Evolutionary conservation across 345 rosid genomes (phyloP).

Genomic region (Bruguiera parviflora): DNA sequence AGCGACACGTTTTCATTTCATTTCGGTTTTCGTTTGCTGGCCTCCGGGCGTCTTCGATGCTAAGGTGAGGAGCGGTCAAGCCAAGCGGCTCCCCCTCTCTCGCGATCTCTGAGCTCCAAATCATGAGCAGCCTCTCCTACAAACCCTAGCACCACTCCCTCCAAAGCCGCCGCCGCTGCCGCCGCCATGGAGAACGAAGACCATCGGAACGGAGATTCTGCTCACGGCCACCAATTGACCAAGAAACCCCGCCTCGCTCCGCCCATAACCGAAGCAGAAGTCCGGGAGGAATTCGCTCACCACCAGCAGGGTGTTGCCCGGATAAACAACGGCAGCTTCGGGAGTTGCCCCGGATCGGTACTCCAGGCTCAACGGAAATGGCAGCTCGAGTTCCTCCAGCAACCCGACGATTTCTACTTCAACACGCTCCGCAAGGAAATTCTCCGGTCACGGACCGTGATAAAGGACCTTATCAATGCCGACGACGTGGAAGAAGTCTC

Average conservation of each 20-base stretch:
- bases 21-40: no score
- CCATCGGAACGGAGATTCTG: slow-evolving; percentile 46
- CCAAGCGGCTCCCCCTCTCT: not conserved
- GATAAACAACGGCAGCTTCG: slow-evolving; percentile 83
- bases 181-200: slow-evolving; percentile 40
- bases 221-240: slow-evolving; percentile 16
- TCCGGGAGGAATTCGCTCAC: slow-evolving; percentile 68
- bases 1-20: no score
- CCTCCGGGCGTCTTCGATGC: no score
- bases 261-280: slow-evolving; percentile 41
- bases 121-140: slow-evolving; percentile 6
- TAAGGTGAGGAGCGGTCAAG: not conserved
- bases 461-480: slow-evolving; percentile 61
- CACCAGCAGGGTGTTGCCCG: slow-evolving; percentile 53
- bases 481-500: slow-evolving; percentile 67
- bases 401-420: slow-evolving; percentile 76
- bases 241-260: slow-evolving; percentile 43
- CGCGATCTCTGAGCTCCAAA: not conserved
- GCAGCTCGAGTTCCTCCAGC: slow-evolving; percentile 64
- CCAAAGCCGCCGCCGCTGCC: slow-evolving; percentile 3
- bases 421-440: slow-evolving; percentile 57
- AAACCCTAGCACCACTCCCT: slow-evolving; percentile 26
- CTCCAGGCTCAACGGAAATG: slow-evolving; percentile 50
- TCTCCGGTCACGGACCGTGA: slow-evolving; percentile 47
- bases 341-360: slow-evolving; percentile 68